phyloP scores from a whole-genome alignment of 352 stramenopile genomes.

The Phytophthora agathidicida region DNA sequence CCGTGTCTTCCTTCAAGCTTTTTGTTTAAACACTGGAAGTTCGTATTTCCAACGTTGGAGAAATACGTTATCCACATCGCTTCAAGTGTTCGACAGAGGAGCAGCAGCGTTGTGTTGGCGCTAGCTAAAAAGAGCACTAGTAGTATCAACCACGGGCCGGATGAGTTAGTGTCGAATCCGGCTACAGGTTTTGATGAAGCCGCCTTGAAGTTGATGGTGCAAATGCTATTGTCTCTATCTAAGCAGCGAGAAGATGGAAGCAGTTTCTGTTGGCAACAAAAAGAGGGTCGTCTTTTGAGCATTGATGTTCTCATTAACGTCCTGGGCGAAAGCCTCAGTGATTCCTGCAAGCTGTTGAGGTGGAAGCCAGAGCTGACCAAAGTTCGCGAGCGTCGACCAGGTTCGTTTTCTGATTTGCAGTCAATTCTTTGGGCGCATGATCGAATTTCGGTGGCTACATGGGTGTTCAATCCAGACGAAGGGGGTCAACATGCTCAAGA shows the following conservation, averaged over 20 bases:
- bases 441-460: constrained; percentile 38
- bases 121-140: constrained; percentile 41
- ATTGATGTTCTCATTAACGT: constrained; percentile 60
- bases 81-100: constrained; percentile 67
- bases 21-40: constrained; percentile 71
- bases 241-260: constrained; percentile 16
- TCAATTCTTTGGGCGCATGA: constrained; percentile 26
- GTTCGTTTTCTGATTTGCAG: constrained; percentile 3
- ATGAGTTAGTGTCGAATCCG: not conserved
- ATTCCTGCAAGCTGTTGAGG: constrained; percentile 5
- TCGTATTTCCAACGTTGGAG: constrained; percentile 75
- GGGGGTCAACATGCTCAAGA: not conserved
- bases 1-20: constrained; percentile 52
- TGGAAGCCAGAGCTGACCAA: constrained; percentile 3
- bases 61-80: constrained; percentile 76
- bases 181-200: not conserved
- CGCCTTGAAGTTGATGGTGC: constrained; percentile 43
- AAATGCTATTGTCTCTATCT: constrained; percentile 59
- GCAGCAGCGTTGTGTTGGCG: constrained; percentile 53
- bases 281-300: constrained; percentile 72
- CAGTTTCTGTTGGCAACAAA: constrained; percentile 63
- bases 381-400: not conserved
- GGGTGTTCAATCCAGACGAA: constrained; percentile 27
- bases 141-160: not conserved
- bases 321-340: constrained; percentile 37